These are phyloP conservation scores for Auricularia sp. DNA, from an alignment of 768 basidiomycete species.

Conservation along the genomic window DNA sequence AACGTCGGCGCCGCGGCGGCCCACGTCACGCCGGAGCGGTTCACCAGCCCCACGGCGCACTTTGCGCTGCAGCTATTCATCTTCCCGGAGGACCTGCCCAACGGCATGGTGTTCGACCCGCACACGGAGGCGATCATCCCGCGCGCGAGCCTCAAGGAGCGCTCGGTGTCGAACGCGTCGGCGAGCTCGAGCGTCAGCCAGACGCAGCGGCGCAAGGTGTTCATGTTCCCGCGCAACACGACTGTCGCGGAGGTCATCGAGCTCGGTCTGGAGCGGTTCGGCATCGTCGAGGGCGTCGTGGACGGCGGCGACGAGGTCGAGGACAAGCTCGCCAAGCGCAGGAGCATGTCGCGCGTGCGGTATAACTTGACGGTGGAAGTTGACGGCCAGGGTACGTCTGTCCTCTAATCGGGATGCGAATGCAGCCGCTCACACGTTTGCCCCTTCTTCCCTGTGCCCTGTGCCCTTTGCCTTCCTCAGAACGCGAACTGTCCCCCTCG, in stretches of 20 bases:
- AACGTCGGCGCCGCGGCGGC: neutral
- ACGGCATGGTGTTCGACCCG: slow-evolving; percentile 91
- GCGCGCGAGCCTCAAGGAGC: slow-evolving; percentile 27
- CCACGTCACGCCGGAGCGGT: slow-evolving; percentile 56
- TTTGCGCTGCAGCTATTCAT: slow-evolving; percentile 85
- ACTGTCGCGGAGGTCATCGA: slow-evolving; percentile 97
- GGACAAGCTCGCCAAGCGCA: slow-evolving; percentile 75
- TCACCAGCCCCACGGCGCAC: slow-evolving; percentile 71
- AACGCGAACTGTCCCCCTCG: slow-evolving; percentile 68
- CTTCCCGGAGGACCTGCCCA: slow-evolving; percentile 83
- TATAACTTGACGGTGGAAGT: slow-evolving; percentile 62
- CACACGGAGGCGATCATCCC: slow-evolving; percentile 88
- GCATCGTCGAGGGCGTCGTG: slow-evolving; percentile 93
- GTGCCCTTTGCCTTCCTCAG: slow-evolving; percentile 28
- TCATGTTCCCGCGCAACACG: slow-evolving; percentile 87
- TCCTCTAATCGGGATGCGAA: neutral
- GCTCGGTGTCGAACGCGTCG: slow-evolving; percentile 30
- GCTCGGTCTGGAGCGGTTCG: slow-evolving; percentile 82
- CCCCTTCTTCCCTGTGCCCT: slow-evolving; percentile 4
- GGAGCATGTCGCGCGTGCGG: slow-evolving; percentile 67
- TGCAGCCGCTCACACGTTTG: neutral
- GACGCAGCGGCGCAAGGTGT: slow-evolving; percentile 63
- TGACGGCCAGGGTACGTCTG: slow-evolving; percentile 52
- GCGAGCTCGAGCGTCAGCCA: slow-evolving; percentile 47
- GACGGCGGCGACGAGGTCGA: slow-evolving; percentile 98